Evolutionary conservation across 495 filamentous ascomycete species (phyloP).

Genomic region (Penicillium robsamsonii): DNA sequence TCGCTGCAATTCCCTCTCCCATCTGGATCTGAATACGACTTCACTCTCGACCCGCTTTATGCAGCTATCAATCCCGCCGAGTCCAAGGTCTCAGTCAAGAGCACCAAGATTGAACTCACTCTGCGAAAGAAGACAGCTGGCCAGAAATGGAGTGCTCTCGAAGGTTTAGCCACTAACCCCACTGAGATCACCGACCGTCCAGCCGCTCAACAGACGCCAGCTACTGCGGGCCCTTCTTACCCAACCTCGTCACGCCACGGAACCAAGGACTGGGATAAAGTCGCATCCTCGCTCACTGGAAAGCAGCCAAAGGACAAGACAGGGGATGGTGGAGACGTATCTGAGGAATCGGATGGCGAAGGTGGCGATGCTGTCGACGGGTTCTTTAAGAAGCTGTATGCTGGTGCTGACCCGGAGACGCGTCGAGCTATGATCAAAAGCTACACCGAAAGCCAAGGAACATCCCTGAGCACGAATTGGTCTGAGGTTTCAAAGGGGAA

Average conservation of each 20-base stretch:
- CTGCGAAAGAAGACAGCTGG: conserved; percentile 66
- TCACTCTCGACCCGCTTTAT: conserved; percentile 70
- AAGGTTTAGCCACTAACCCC: conserved; percentile 43
- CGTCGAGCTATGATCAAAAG: conserved; percentile 97
- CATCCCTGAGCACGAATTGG: conserved; percentile 92
- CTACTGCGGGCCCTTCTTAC: conserved; percentile 58
- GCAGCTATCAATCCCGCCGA: conserved; percentile 58
- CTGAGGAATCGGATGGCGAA: conserved; percentile 50
- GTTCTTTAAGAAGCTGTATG: conserved; percentile 93
- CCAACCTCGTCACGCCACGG: conserved; percentile 85
- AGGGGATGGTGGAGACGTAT: conserved; percentile 34
- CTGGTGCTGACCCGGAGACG: conserved; percentile 73
- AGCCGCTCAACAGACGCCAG: conserved; percentile 23
- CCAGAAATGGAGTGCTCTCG: conserved; percentile 73
- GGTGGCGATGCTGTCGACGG: conserved; percentile 70
- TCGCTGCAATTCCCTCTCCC: conserved; percentile 66
- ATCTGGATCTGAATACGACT: conserved; percentile 58
- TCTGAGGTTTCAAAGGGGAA: conserved; percentile 70
- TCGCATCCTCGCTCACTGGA: conserved; percentile 56
- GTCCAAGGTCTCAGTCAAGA: conserved; percentile 62
- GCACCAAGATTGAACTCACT: conserved; percentile 81
- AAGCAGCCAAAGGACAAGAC: conserved; percentile 39
- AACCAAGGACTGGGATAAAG: conserved; percentile 89
- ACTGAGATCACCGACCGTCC: conserved; percentile 31
- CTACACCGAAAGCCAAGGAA: conserved; percentile 89